phyloP scores from a whole-genome alignment of 805 yeast species.

The Candida fluviatilis region DNA sequence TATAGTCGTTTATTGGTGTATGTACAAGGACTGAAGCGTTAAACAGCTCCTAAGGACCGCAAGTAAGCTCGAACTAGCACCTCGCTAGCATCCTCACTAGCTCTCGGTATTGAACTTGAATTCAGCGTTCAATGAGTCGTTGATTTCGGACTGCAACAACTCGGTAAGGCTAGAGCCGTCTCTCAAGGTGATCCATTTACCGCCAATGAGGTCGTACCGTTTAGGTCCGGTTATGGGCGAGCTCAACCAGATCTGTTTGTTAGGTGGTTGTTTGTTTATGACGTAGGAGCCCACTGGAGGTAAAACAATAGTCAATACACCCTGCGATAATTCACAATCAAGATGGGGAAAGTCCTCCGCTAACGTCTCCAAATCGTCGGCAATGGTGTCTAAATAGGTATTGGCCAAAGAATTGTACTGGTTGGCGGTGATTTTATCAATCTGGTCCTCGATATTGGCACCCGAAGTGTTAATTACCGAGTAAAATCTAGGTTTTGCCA shows the following conservation, averaged over 20 bases:
- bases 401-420: conserved; percentile 67
- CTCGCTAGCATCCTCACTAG: no score
- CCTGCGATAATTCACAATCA: conserved; percentile 79
- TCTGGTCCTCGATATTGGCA: conserved; percentile 45
- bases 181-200: conserved; percentile 76
- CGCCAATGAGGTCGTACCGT: conserved; percentile 59
- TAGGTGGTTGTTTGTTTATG: conserved; percentile 95
- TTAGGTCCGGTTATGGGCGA: conserved; percentile 95
- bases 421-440: conserved; percentile 42
- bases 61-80: no score
- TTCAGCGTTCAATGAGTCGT: conserved; percentile 20
- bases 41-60: no score
- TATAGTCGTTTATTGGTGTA: no score
- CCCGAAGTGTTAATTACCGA: conserved; percentile 46
- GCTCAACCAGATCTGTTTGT: conserved; percentile 92
- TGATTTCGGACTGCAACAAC: conserved; percentile 29
- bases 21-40: no score
- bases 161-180: conserved; percentile 44
- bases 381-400: conserved; percentile 61
- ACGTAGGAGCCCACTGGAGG: conserved; percentile 83
- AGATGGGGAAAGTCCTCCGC: conserved; percentile 59
- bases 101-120: conserved; percentile 12
- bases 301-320: conserved; percentile 73
- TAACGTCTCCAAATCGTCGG: conserved; percentile 63
- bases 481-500: conserved; percentile 9